Conservation (phyloP, 2,329 filamentous ascomycete genomes). For the Fusarium vanettenii region DNA sequence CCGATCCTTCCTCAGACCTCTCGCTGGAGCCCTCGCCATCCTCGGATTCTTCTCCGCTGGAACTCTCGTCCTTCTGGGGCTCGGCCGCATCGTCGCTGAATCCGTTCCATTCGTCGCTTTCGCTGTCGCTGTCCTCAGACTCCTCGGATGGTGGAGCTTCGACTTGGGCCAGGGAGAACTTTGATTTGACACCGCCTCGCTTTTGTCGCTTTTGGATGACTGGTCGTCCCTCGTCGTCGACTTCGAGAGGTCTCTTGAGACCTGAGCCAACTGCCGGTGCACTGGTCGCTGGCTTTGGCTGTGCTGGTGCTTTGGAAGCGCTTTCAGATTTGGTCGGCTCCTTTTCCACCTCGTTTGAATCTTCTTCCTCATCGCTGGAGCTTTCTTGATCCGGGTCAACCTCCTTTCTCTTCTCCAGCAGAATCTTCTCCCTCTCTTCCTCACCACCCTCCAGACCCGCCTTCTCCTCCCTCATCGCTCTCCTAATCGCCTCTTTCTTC, state of each 20-base stretch:
- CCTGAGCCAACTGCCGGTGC: constrained; percentile 72
- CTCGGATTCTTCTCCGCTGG: constrained; percentile 41
- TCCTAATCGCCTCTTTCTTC: constrained; percentile 74
- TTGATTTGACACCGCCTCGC: constrained; percentile 70
- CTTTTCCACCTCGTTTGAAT: constrained; percentile 2
- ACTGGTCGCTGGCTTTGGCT: constrained; percentile 5
- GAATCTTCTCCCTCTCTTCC: constrained; percentile 63
- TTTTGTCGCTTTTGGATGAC: constrained; percentile 86
- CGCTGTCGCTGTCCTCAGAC: constrained; percentile 23
- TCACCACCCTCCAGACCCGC: constrained; percentile 69
- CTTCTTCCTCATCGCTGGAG: constrained; percentile 32
- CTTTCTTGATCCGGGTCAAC: constrained; percentile 43
- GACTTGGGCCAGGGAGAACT: constrained; percentile 57
- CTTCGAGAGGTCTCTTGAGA: constrained; percentile 85
- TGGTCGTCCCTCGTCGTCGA: constrained; percentile 82
- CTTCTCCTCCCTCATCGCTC: constrained; percentile 72
- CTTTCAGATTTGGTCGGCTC: background rate
- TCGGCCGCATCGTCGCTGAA: constrained; percentile 62
- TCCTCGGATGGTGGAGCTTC: constrained; percentile 54
- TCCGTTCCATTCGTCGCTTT: constrained; percentile 70
- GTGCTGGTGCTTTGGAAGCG: constrained; percentile 5
- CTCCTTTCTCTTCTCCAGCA: constrained; percentile 59
- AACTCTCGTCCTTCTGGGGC: constrained; percentile 41
- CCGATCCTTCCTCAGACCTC: constrained; percentile 45
- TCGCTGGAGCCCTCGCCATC: constrained; percentile 43